Percentiles rank a stretch among this genome's conserved stretches.
Conservation (phyloP, 805 yeast genomes). For the Candida incommunis region DNA sequence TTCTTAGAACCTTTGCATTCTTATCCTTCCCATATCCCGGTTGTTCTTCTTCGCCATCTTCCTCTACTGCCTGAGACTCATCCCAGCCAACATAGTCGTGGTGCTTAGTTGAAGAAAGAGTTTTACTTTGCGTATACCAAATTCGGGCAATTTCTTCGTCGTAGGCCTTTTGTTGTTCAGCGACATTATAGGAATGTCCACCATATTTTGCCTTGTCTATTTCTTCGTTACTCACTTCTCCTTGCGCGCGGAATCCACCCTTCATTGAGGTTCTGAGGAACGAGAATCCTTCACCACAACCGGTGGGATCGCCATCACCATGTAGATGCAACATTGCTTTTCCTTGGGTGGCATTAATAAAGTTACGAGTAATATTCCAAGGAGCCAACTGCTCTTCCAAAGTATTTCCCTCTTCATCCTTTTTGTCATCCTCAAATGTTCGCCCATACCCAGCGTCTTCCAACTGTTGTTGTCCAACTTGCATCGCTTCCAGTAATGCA, state of each 20-base stretch:
- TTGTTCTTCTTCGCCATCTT: slow-evolving; percentile 24
- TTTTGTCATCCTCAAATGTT: slow-evolving; percentile 27
- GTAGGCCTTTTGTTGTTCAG: slow-evolving; percentile 77
- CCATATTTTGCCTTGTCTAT: slow-evolving; percentile 32
- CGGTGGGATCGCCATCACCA: slow-evolving; percentile 92
- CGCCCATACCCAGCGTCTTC: slow-evolving; percentile 59
- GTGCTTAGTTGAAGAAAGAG: slow-evolving; percentile 30
- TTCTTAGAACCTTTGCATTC: slow-evolving; percentile 34
- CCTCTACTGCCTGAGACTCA: slow-evolving; percentile 12
- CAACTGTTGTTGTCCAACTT: slow-evolving; percentile 74
- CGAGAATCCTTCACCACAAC: slow-evolving; percentile 79
- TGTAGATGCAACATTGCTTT: slow-evolving; percentile 92
- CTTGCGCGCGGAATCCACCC: slow-evolving; percentile 58
- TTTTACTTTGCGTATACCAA: slow-evolving; percentile 73
- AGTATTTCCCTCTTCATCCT: slow-evolving; percentile 32
- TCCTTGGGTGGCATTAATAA: slow-evolving; percentile 87
- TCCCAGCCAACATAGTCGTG: slow-evolving; percentile 5
- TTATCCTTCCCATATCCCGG: slow-evolving; percentile 15
- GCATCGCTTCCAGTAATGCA: slow-evolving; percentile 79
- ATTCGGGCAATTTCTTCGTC: slow-evolving; percentile 80
- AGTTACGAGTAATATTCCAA: slow-evolving; percentile 88
- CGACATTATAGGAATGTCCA: slow-evolving; percentile 67
- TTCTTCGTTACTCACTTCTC: slow-evolving; percentile 25
- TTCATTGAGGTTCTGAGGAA: slow-evolving; percentile 87
- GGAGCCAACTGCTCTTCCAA: slow-evolving; percentile 80